Percentiles rank a stretch among this genome's conserved stretches.
phyloP scores from a whole-genome alignment of 2,329 filamentous ascomycete genomes.

The Penicillium brevicompactum region DNA sequence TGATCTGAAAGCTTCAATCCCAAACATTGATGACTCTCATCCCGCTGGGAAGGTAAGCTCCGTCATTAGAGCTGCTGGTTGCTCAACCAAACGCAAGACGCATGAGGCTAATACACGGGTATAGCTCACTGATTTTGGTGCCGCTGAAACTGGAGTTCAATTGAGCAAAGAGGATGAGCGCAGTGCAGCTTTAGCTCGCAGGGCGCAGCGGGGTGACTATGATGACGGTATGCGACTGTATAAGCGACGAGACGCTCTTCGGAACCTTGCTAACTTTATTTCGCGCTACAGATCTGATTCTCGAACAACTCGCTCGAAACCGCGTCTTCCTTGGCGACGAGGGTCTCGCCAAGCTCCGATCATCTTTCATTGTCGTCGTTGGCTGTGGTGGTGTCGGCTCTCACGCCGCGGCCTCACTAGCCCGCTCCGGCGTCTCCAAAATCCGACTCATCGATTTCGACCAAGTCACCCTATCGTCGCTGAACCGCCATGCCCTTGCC shows the following conservation, averaged over 20 bases:
- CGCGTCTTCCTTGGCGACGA: constrained; percentile 84
- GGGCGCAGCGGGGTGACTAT: constrained; percentile 65
- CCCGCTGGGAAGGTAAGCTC: constrained; percentile 51
- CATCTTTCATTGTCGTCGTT: constrained; percentile 83
- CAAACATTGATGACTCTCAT: constrained; percentile 54
- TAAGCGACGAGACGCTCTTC: not conserved
- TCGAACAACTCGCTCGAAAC: constrained; percentile 93
- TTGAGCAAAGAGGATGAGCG: constrained; percentile 58
- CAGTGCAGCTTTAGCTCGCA: constrained; percentile 59
- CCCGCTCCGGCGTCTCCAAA: constrained; percentile 84
- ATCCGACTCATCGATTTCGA: constrained; percentile 94
- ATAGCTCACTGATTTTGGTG: constrained; percentile 55
- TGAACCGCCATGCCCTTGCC: constrained; percentile 95
- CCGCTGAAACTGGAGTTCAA: constrained; percentile 32
- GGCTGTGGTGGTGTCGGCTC: constrained; percentile 95
- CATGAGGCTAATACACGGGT: constrained; percentile 39
- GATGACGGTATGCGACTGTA: constrained; percentile 54
- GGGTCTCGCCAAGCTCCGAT: constrained; percentile 76
- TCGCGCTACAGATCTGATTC: constrained; percentile 69
- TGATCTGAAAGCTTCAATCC: constrained; percentile 64
- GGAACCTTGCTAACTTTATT: constrained; percentile 2
- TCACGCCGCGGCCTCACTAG: constrained; percentile 82
- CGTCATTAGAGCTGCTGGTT: not conserved
- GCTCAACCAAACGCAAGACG: not conserved
- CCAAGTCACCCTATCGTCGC: constrained; percentile 89